These are phyloP conservation scores for Plasmodium relictum DNA, from an alignment of 169 alveolate genomes.

Conservation along the genomic window DNA sequence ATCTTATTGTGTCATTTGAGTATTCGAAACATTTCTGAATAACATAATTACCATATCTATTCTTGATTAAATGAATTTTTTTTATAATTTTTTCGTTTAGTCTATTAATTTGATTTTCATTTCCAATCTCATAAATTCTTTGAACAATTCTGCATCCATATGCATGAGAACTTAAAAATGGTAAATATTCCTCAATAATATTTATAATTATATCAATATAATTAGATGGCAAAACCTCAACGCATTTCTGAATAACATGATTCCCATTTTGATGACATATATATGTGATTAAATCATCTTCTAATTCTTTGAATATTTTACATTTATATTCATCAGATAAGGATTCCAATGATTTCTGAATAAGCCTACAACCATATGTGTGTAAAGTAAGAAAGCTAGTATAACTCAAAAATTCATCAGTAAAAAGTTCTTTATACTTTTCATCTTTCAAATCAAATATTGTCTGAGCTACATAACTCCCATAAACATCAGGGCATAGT, in stretches of 20 bases:
- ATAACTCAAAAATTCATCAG: constrained; percentile 41
- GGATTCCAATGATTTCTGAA: constrained; percentile 66
- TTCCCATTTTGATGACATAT: constrained; percentile 78
- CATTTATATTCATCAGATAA: constrained; percentile 60
- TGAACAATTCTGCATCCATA: constrained; percentile 75
- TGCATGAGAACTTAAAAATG: constrained; percentile 71
- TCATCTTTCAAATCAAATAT: constrained; percentile 58
- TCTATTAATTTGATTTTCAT: constrained; percentile 49
- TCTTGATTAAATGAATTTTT: constrained; percentile 54
- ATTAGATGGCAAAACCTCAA: constrained; percentile 59
- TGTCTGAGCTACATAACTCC: constrained; percentile 78
- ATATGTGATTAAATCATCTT: constrained; percentile 51
- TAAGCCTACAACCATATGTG: constrained; percentile 77
- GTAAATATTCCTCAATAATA: constrained; percentile 58
- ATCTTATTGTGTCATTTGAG: constrained; percentile 52
- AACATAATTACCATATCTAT: constrained; percentile 77
- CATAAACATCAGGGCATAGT: constrained; percentile 70
- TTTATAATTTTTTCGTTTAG: constrained; percentile 45
- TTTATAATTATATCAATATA: constrained; percentile 51
- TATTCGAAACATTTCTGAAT: constrained; percentile 75
- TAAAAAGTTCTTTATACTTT: constrained; percentile 58
- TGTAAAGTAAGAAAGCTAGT: constrained; percentile 52
- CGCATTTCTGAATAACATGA: constrained; percentile 76
- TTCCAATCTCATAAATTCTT: constrained; percentile 71
- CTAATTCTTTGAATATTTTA: constrained; percentile 49